A percentile compares a stretch with the other conserved stretches of the same genome.
Evolutionary conservation across 768 basidiomycete species (phyloP).

Genomic region (Suillus placidus): DNA sequence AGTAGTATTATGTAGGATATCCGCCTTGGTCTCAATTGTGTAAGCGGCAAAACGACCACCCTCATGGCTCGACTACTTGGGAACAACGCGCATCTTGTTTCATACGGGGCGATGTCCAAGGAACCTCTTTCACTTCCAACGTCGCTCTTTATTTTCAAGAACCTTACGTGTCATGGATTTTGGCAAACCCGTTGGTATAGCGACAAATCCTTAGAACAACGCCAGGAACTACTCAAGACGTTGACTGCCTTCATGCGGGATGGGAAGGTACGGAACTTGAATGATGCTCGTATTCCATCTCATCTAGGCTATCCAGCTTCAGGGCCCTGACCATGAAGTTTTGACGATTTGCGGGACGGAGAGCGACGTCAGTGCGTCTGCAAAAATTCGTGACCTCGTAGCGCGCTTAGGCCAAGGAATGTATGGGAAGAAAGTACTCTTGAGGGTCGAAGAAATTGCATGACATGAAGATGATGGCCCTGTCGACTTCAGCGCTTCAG

Average conservation of each 20-base stretch:
- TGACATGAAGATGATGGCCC: background rate
- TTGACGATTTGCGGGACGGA: conserved; percentile 49
- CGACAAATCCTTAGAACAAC: conserved; percentile 48
- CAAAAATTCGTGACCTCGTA: conserved; percentile 38
- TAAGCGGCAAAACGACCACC: conserved; percentile 68
- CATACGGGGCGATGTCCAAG: conserved; percentile 92
- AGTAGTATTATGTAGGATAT: conserved; percentile 35
- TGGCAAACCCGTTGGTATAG: conserved; percentile 79
- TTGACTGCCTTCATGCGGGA: conserved; percentile 56
- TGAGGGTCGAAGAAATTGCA: conserved; percentile 39
- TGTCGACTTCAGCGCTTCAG: background rate
- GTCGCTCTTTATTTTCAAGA: conserved; percentile 83
- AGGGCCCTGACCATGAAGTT: conserved; percentile 70
- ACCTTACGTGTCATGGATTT: conserved; percentile 74
- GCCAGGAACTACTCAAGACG: conserved; percentile 51
- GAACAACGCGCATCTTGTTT: conserved; percentile 71
- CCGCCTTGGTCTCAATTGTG: conserved; percentile 56
- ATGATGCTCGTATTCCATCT: background rate
- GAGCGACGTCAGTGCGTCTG: conserved; percentile 40
- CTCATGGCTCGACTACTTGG: conserved; percentile 71
- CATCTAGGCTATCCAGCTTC: conserved; percentile 49
- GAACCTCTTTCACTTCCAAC: conserved; percentile 77
- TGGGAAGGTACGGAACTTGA: conserved; percentile 48
- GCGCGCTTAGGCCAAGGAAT: conserved; percentile 38
- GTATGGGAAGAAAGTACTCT: conserved; percentile 52